Evolutionary conservation across 2,329 filamentous ascomycete species (phyloP).

Genomic region (Penicillium sp.): DNA sequence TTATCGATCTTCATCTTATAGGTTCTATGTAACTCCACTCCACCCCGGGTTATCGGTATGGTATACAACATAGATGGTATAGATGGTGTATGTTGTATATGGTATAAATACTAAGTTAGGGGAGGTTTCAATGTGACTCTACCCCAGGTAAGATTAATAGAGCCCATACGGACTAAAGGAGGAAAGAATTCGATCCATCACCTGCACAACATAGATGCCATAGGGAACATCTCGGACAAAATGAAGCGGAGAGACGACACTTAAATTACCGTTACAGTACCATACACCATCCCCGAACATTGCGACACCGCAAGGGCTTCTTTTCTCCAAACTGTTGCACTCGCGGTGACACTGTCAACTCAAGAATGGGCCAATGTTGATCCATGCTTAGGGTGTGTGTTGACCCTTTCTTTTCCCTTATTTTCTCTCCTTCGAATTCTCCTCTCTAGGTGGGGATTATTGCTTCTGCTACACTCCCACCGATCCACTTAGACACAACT

Average conservation of each 20-base stretch:
- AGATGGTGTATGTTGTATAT: too few species aligned
- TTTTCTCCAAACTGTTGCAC: slow-evolving; percentile 19
- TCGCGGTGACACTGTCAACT: slow-evolving; percentile 23
- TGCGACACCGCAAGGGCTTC: slow-evolving; percentile 28
- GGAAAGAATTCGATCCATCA: neutral
- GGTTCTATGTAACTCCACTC: too few species aligned
- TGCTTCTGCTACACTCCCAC: slow-evolving; percentile 17
- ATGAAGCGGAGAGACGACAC: too few species aligned
- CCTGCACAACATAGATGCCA: neutral
- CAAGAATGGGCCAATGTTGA: slow-evolving; percentile 31
- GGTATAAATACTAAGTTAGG: too few species aligned
- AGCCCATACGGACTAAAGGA: too few species aligned
- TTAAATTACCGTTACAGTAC: slow-evolving; percentile 14
- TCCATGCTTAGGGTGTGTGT: slow-evolving; percentile 22
- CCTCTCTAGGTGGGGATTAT: slow-evolving; percentile 13
- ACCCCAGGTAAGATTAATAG: too few species aligned
- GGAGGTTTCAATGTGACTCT: too few species aligned
- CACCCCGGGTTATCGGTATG: too few species aligned
- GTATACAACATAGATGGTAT: too few species aligned
- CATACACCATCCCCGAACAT: slow-evolving; percentile 19
- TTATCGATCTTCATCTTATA: too few species aligned
- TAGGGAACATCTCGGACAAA: neutral
- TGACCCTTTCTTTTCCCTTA: slow-evolving; percentile 2
- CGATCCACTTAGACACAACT: slow-evolving; percentile 25
- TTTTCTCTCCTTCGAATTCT: neutral